Evolutionary conservation across 352 stramenopile species (phyloP).

Genomic region (Globisporangium cylindrosporum): DNA sequence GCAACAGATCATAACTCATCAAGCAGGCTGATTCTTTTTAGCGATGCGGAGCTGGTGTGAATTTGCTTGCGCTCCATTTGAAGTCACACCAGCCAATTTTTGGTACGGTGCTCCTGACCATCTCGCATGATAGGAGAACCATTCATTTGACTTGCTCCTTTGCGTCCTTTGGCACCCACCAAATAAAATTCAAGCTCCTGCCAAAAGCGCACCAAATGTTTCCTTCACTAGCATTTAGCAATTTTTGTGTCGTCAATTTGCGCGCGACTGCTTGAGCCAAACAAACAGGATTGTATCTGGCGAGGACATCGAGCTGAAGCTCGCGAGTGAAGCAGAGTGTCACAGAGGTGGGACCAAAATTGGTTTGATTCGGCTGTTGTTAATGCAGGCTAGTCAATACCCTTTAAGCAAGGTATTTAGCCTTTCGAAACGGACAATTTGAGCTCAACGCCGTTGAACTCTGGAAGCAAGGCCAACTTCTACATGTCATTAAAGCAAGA

Average conservation of each 20-base stretch:
- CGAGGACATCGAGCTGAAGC: neutral
- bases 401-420: neutral
- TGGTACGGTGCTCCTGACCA: neutral
- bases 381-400: neutral
- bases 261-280: neutral
- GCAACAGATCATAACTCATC: neutral
- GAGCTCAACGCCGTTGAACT: too few species aligned
- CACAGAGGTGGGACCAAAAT: neutral
- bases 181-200: neutral
- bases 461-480: neutral
- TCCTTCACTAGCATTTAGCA: neutral
- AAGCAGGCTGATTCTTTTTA: neutral
- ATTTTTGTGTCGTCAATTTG: too few species aligned
- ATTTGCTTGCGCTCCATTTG: neutral
- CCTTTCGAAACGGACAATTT: neutral
- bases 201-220: neutral
- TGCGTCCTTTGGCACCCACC: neutral
- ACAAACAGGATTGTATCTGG: neutral
- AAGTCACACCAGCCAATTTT: neutral
- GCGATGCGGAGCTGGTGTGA: neutral
- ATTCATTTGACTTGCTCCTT: neutral
- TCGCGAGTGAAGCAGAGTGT: neutral
- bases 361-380: neutral
- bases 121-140: neutral
- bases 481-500: slow-evolving; percentile 6